Base-by-base conservation (phyloP, 2,329 filamentous ascomycete species). In the Corniculantispora saksenae region DNA sequence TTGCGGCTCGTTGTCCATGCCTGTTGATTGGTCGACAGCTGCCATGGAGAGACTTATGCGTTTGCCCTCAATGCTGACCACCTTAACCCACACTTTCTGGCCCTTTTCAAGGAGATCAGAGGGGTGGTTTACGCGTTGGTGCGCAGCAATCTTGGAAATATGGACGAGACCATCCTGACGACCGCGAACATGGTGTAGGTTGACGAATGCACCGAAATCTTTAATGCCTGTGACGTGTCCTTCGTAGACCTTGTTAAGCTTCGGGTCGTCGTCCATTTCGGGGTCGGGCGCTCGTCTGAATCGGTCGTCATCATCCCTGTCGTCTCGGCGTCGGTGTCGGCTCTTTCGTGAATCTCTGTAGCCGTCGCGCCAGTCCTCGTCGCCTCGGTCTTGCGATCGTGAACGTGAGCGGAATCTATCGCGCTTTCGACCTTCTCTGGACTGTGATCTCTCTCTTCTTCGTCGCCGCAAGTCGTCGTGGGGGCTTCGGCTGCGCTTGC, bases 131-230 rank as follows among this genome's bases (percentile, higher is more conserved):
- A 99, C 91, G 55, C 95, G 89, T 61, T 90, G 90, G 3, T 93
- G 92, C 66, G 94, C 89, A 58, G 90, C 87, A 77, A 99, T 90
- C 25, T 92, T 91, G 27, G 94, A 97, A 32, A 99, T 89, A 74
- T 99, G 95, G 0, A 99, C 94, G 69, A 99, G 82, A 0, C 95
- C 95, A 74, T 97, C 94, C 1, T 96, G 91, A 76, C 93, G 96
- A 55, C 94, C 94, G 71, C 85, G 89, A 1, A 99, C 90, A 21
- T 93, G 91, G 69, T 90, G 86, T n/a, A 99, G 76, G 70, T 96
- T 97, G 65, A 98, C 93, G 77, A 99, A 99, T 0, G 89, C 93
- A 13, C 95, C 95, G 78, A 98, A 99, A 67, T 97, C 93, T 72
- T 97, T 98, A 62, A 99, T 84, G 0, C 94, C 93, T 0, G 93